Percentiles rank a stretch among this genome's conserved stretches.
Evolutionary conservation across 352 stramenopile species (phyloP).

Genomic region (Blastocystis sp.): DNA sequence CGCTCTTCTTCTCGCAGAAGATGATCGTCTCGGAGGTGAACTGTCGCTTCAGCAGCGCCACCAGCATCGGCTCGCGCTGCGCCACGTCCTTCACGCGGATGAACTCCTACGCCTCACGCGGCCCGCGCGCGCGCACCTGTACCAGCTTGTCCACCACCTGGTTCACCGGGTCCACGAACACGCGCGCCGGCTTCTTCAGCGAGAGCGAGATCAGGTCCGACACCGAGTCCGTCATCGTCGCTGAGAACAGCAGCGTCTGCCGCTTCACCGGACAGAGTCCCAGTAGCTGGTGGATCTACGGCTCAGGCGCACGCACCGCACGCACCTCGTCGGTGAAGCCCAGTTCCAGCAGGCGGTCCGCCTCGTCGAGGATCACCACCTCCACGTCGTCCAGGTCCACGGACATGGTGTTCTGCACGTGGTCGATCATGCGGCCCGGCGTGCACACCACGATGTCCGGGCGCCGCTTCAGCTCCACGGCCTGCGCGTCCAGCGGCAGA

Average conservation of each 20-base stretch:
- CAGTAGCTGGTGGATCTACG: constrained; percentile 83
- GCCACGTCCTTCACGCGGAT: constrained; percentile 87
- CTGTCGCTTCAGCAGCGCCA: constrained; percentile 89
- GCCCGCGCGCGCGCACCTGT: constrained; percentile 74
- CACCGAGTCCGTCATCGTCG: constrained; percentile 94
- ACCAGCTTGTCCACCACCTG: constrained; percentile 91
- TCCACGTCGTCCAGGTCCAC: constrained; percentile 95
- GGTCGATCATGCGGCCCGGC: constrained; percentile 92
- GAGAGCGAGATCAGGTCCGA: constrained; percentile 92
- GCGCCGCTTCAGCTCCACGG: constrained; percentile 87
- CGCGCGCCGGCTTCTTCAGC: constrained; percentile 90
- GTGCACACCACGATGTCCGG: constrained; percentile 96
- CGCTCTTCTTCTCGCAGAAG: constrained; percentile 97
- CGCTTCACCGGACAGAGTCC: constrained; percentile 87
- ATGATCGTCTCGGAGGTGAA: constrained; percentile 89
- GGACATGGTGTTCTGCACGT: constrained; percentile 89
- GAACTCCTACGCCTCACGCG: constrained; percentile 81
- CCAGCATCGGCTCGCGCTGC: constrained; percentile 89
- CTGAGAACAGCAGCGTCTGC: constrained; percentile 98
- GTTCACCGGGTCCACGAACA: constrained; percentile 87
- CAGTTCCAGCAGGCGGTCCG: constrained; percentile 92
- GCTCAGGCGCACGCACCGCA: background rate
- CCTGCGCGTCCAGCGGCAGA: constrained; percentile 83
- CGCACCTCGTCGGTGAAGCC: constrained; percentile 93
- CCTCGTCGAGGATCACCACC: constrained; percentile 90